phyloP scores from a whole-genome alignment of 805 yeast genomes.

The Candida corydali region DNA sequence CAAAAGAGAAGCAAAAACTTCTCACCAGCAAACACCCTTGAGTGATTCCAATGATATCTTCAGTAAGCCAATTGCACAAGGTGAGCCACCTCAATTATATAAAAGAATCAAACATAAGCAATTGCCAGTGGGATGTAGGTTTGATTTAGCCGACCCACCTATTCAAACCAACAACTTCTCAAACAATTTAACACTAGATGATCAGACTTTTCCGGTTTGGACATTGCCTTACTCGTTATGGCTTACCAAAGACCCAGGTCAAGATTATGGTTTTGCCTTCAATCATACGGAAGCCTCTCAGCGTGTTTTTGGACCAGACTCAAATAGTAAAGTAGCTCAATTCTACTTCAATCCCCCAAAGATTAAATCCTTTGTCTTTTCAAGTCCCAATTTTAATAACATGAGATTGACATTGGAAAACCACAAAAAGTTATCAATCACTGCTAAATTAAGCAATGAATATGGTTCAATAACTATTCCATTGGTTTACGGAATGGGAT shows the following conservation, averaged over 20 bases:
- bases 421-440: constrained; percentile 30
- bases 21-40: background rate
- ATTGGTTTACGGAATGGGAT: constrained; percentile 77
- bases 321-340: constrained; percentile 47
- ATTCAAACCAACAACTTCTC: constrained; percentile 77
- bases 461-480: constrained; percentile 54
- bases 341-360: constrained; percentile 67
- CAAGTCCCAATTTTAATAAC: constrained; percentile 25
- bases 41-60: constrained; percentile 28
- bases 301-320: constrained; percentile 67
- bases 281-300: constrained; percentile 59
- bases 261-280: constrained; percentile 60
- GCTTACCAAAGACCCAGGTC: constrained; percentile 46
- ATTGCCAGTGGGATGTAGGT: constrained; percentile 29
- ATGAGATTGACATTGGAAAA: constrained; percentile 18
- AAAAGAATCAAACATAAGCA: constrained; percentile 27
- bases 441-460: constrained; percentile 15
- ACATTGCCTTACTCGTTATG: constrained; percentile 79
- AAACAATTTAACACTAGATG: constrained; percentile 64
- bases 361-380: constrained; percentile 53
- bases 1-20: background rate
- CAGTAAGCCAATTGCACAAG: constrained; percentile 36
- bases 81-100: constrained; percentile 44
- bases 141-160: constrained; percentile 30
- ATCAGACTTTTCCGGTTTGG: constrained; percentile 70